phyloP scores from a whole-genome alignment of 2,329 filamentous ascomycete genomes.

The Trichoderma sp. region DNA sequence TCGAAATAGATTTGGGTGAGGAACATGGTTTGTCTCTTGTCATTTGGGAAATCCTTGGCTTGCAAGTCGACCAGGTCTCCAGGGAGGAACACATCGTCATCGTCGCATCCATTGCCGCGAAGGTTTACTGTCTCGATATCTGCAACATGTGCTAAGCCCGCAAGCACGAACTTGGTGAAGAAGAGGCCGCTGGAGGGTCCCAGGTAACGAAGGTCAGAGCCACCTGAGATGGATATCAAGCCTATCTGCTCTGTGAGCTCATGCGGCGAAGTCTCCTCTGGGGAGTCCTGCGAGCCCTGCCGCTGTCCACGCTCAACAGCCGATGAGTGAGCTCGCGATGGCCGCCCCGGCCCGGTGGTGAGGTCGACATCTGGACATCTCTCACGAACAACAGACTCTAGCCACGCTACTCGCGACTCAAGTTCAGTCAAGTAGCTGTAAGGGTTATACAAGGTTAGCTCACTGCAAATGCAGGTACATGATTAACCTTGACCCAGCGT shows the following conservation, averaged over 20 bases:
- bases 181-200: constrained; percentile 57
- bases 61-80: constrained; percentile 37
- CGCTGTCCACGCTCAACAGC: neutral
- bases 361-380: constrained; percentile 45
- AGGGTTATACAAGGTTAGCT: neutral
- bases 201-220: constrained; percentile 50
- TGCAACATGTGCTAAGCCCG: constrained; percentile 5
- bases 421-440: constrained; percentile 13
- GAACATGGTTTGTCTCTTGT: constrained; percentile 11
- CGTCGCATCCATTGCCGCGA: neutral
- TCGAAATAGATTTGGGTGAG: constrained; percentile 49
- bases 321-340: neutral
- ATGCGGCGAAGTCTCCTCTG: constrained; percentile 39
- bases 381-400: constrained; percentile 44
- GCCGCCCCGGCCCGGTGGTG: constrained; percentile 24
- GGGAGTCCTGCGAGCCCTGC: constrained; percentile 12
- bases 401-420: constrained; percentile 33
- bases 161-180: constrained; percentile 49
- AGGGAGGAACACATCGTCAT: constrained; percentile 26
- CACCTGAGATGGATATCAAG: constrained; percentile 48
- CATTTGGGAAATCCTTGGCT: constrained; percentile 13
- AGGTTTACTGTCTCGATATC: constrained; percentile 12
- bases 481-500: neutral
- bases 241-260: constrained; percentile 43
- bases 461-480: neutral